Percentiles rank a stretch among this genome's conserved stretches.
Evolutionary conservation across 2,329 filamentous ascomycete species (phyloP).

Genomic region (Rhinocladiella mackenziei): DNA sequence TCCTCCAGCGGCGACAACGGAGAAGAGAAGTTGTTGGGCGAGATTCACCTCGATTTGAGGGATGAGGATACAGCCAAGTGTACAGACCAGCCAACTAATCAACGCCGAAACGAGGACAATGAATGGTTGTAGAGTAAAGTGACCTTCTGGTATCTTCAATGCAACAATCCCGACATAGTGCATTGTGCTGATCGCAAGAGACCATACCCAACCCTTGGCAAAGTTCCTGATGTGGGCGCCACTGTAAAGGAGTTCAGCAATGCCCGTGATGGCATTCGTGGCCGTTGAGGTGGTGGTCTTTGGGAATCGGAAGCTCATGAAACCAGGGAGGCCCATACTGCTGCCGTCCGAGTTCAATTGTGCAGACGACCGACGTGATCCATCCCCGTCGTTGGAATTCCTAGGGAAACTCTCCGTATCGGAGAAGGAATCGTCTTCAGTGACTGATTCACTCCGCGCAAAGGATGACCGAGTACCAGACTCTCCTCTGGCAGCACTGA

Average conservation of each 20-base stretch:
- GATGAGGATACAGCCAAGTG: conserved; percentile 35
- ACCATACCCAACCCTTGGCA: conserved; percentile 35
- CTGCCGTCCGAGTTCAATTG: conserved; percentile 15
- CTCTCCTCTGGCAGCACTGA: not conserved
- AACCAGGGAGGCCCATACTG: conserved; percentile 14
- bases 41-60: conserved; percentile 35
- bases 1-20: conserved; percentile 33
- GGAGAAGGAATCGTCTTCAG: conserved; percentile 4
- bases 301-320: conserved; percentile 19
- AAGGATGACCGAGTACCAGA: not conserved
- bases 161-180: conserved; percentile 35
- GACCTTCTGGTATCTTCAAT: conserved; percentile 33
- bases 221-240: conserved; percentile 31
- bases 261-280: conserved; percentile 14
- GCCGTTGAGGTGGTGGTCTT: conserved; percentile 4
- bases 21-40: conserved; percentile 34
- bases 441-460: not conserved
- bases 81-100: conserved; percentile 36
- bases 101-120: conserved; percentile 33
- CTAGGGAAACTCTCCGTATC: conserved; percentile 19
- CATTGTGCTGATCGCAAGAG: conserved; percentile 35
- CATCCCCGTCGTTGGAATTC: conserved; percentile 12
- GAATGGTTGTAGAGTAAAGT: conserved; percentile 28
- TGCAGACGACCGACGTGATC: conserved; percentile 9
- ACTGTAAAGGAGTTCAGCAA: conserved; percentile 24